Evolutionary conservation across 116 monocot genomes (phyloP).

Genomic region (Dioscorea cayenensis): DNA sequence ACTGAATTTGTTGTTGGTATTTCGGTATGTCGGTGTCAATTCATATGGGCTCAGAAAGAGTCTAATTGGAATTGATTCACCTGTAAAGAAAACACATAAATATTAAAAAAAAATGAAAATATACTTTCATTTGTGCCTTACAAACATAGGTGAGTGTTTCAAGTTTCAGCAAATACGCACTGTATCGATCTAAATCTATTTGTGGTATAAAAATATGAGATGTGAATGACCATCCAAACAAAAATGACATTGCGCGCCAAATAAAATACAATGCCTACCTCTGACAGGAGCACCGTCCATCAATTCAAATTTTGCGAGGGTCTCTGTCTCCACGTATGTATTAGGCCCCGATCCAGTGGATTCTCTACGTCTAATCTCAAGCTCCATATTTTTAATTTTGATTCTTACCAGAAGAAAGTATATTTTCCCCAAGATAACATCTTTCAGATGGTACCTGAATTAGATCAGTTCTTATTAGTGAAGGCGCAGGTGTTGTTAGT

Average conservation of each 20-base stretch:
- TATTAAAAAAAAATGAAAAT: background rate
- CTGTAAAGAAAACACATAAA: constrained; percentile 20
- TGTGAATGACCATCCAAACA: background rate
- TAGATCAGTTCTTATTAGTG: constrained; percentile 13
- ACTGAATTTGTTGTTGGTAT: constrained; percentile 97
- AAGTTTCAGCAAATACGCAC: too few species aligned
- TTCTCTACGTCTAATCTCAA: constrained; percentile 91
- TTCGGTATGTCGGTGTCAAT: constrained; percentile 89
- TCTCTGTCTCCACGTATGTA: constrained; percentile 96
- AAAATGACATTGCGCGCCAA: background rate
- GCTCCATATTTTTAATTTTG: constrained; percentile 98
- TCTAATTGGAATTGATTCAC: constrained; percentile 84
- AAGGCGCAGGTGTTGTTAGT: background rate
- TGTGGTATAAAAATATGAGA: background rate
- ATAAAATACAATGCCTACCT: constrained; percentile 37
- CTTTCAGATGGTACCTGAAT: constrained; percentile 92
- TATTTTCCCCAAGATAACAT: constrained; percentile 95
- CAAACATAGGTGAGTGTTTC: background rate
- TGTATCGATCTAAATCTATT: too few species aligned
- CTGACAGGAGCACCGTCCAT: constrained; percentile 99
- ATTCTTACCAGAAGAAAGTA: constrained; percentile 98
- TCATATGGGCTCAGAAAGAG: constrained; percentile 86
- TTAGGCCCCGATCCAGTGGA: constrained; percentile 94
- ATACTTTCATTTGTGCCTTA: background rate
- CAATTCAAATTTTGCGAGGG: constrained; percentile 93